Evolutionary conservation across 495 filamentous ascomycete species (phyloP).

Genomic region (Xylaria flabelliformis): DNA sequence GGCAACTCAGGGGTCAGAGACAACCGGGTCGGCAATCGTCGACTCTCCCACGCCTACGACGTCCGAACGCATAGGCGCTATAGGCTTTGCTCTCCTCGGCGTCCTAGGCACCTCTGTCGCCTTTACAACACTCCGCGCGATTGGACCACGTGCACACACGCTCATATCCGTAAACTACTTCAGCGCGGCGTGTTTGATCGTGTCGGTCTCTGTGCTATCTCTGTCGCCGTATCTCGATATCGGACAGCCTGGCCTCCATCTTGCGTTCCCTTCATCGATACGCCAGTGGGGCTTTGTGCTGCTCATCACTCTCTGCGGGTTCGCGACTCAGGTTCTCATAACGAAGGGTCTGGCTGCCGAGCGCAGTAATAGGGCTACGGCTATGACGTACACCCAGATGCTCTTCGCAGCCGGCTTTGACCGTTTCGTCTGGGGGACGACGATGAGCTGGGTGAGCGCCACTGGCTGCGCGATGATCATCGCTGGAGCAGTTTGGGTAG

Average conservation of each 20-base stretch:
- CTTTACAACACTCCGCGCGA: slow-evolving; percentile 82
- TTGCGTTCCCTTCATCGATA: slow-evolving; percentile 65
- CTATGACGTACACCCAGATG: slow-evolving; percentile 93
- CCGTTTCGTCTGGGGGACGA: slow-evolving; percentile 74
- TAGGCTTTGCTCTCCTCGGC: slow-evolving; percentile 76
- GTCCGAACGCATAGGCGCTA: slow-evolving; percentile 72
- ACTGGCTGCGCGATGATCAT: slow-evolving; percentile 80
- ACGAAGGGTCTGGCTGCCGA: slow-evolving; percentile 78
- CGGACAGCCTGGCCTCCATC: slow-evolving; percentile 59
- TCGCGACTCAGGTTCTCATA: slow-evolving; percentile 87
- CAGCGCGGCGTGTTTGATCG: slow-evolving; percentile 69
- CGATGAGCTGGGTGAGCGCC: slow-evolving; percentile 69
- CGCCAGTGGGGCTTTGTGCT: slow-evolving; percentile 76
- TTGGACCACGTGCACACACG: slow-evolving; percentile 83
- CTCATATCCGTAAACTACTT: slow-evolving; percentile 91
- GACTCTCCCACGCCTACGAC: slow-evolving; percentile 56
- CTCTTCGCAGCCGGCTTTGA: slow-evolving; percentile 88
- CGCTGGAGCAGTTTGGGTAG: slow-evolving; percentile 81
- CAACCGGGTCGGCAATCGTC: slow-evolving; percentile 32
- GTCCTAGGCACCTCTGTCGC: slow-evolving; percentile 81
- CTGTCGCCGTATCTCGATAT: slow-evolving; percentile 53
- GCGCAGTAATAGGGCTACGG: slow-evolving; percentile 74
- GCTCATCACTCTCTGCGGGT: slow-evolving; percentile 75
- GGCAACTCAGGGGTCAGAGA: slow-evolving; percentile 22
- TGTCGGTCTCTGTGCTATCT: slow-evolving; percentile 64